Evolutionary conservation across 805 yeast species (phyloP).

Genomic region (Cyberlindnera veronae): DNA sequence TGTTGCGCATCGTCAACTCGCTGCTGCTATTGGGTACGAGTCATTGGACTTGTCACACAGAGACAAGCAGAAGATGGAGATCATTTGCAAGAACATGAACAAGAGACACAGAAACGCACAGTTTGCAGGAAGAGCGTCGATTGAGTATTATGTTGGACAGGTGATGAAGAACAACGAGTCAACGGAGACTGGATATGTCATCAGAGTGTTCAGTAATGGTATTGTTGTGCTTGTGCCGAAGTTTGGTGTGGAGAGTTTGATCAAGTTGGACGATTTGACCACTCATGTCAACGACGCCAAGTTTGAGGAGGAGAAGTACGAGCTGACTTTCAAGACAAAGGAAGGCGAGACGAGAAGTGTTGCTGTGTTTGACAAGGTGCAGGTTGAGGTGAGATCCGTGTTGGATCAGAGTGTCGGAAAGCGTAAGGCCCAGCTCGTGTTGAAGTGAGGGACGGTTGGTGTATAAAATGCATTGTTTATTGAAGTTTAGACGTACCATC

Average conservation of each 20-base stretch:
- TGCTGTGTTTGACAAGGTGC: constrained; percentile 79
- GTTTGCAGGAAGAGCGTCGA: constrained; percentile 97
- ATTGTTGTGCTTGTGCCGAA: constrained; percentile 92
- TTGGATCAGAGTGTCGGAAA: constrained; percentile 88
- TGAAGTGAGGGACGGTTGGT: constrained; percentile 25
- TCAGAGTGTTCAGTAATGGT: constrained; percentile 91
- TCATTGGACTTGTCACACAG: constrained; percentile 75
- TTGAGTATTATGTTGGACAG: constrained; percentile 97
- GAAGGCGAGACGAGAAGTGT: constrained; percentile 46
- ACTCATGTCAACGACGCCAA: constrained; percentile 59
- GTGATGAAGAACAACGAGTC: constrained; percentile 85
- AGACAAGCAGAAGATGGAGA: constrained; percentile 86
- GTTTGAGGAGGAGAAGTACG: constrained; percentile 76
- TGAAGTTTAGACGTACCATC: no score
- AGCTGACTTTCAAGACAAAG: constrained; percentile 54
- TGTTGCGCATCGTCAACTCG: constrained; percentile 94
- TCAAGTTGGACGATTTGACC: constrained; percentile 70
- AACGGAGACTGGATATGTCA: constrained; percentile 83
- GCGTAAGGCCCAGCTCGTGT: constrained; percentile 77
- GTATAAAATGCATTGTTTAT: neutral
- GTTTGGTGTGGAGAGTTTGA: constrained; percentile 93
- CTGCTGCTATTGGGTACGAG: constrained; percentile 97
- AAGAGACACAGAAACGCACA: constrained; percentile 96
- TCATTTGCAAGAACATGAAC: constrained; percentile 84
- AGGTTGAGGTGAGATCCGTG: constrained; percentile 76